Evolutionary conservation across 257 asterid genomes (phyloP), one percentile per base, ranked within the genome.

Genomic region (Solanum appendiculatum): DNA sequence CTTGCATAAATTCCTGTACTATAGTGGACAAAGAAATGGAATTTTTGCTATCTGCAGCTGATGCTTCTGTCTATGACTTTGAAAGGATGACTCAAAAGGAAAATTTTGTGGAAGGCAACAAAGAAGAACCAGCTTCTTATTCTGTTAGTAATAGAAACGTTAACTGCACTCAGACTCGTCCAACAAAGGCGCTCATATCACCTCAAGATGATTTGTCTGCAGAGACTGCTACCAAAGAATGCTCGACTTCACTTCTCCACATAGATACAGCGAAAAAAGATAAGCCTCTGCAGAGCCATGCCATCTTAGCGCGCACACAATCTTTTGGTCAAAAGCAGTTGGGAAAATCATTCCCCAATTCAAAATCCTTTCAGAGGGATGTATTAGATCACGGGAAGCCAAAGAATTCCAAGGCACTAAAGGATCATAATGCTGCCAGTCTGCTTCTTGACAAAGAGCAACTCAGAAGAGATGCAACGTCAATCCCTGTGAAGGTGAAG

Each of bases 21-120:
- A 91, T 88, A 84, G 87, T 88, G 85, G 91, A 91, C 87, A 87
- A 89, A 72, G 78, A 90, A 75, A 90, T 84, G 74, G 87, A 70
- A 85, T 77, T 51, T 86, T 64, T 86, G 69, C 91, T 39, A 85
- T 75, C 88, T 73, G 89, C 90, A 87, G 86, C 69, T 86, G 86
- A 86, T 60, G 72, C 84, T 69, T 83, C 68, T 82, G 82, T 56
- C 90, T 87, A 85, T 74, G 91, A 69, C 46, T 83, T 86, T 74
- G 89, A 83, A 87, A 87, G 90, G 39, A 81, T 85, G 27, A 34
- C 83, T 84, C 86, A 87, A 90, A 91, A 86, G 82, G 42, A 86
- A n/a, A 85, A 86, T 37, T 34, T 11, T 31, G 18, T 70, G 86
- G 81, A 81, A 85, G 87, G 74, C 86, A 68, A 40, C 64, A 69